Evolutionary conservation across 1,284 basidiomycete genomes (phyloP).

Genomic region (Blastosporella zonata): DNA sequence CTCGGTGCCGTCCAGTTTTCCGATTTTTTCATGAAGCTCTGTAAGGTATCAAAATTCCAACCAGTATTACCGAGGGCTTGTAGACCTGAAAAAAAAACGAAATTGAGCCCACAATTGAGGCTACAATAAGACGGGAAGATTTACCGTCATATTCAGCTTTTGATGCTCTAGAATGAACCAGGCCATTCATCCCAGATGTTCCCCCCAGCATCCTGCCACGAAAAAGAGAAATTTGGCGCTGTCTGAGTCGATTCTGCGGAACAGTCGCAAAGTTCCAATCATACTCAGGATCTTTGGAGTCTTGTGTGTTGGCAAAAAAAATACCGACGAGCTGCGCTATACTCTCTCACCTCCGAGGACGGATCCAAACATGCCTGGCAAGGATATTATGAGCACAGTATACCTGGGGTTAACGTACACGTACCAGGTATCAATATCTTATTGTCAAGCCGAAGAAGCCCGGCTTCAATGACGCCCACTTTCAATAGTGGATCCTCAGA

Average conservation of each 20-base stretch:
- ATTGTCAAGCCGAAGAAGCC: neutral
- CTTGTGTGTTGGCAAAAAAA: too few relatives aligned
- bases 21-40: conserved; percentile 7
- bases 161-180: conserved; percentile 8
- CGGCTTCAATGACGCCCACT: conserved; percentile 9
- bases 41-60: conserved; percentile 3
- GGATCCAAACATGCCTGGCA: conserved; percentile 6
- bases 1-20: conserved; percentile 11
- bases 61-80: conserved; percentile 5
- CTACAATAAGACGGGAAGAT: neutral
- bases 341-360: conserved; percentile 7
- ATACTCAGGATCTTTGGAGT: conserved; percentile 6
- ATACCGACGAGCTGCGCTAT: too few relatives aligned
- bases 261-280: conserved; percentile 10
- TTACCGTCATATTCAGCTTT: conserved; percentile 7
- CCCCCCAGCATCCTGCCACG: conserved; percentile 10
- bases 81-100: neutral
- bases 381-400: neutral
- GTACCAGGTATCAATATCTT: conserved; percentile 11
- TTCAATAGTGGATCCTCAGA: conserved; percentile 3
- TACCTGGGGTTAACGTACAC: neutral
- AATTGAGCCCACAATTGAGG: neutral
- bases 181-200: conserved; percentile 6
- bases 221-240: conserved; percentile 1
- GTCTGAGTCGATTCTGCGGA: conserved; percentile 1